Conservation (phyloP, 225 moss, liverwort and hornwort genomes). For the Straminergon stramineum region DNA sequence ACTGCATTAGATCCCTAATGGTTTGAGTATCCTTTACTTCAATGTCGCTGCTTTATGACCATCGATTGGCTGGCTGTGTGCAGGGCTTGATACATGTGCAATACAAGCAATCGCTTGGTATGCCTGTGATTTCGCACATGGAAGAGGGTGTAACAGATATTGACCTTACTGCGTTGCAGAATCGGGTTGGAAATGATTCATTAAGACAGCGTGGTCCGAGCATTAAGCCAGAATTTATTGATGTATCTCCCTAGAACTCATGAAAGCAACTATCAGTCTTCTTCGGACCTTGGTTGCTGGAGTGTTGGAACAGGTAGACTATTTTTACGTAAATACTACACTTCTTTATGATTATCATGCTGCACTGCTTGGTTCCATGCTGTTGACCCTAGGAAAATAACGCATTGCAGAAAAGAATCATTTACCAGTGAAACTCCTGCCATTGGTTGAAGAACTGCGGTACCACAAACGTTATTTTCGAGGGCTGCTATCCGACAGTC, state of each 20-base stretch:
- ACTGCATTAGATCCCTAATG: no score
- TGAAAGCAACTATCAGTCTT: background rate
- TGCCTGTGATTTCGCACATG: constrained; percentile 58
- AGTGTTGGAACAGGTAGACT: background rate
- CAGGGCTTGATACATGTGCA: constrained; percentile 78
- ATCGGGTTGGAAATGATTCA: constrained; percentile 14
- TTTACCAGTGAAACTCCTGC: background rate
- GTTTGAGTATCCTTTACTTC: background rate
- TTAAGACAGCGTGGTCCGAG: background rate
- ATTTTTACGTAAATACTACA: background rate
- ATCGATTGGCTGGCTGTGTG: constrained; percentile 3
- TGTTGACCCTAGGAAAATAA: background rate
- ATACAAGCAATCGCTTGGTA: constrained; percentile 22
- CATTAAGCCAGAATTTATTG: constrained; percentile 12
- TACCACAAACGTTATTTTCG: background rate
- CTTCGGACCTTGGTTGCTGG: background rate
- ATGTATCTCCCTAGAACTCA: constrained; percentile 8
- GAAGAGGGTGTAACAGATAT: constrained; percentile 31
- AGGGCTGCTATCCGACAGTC: background rate
- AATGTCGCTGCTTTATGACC: background rate
- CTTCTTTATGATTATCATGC: background rate
- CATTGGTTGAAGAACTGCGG: background rate
- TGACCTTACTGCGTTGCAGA: constrained; percentile 17
- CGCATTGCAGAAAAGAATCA: background rate
- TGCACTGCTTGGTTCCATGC: background rate